phyloP scores from a whole-genome alignment of 768 basidiomycete species.

The Rubroboletus satanas region DNA sequence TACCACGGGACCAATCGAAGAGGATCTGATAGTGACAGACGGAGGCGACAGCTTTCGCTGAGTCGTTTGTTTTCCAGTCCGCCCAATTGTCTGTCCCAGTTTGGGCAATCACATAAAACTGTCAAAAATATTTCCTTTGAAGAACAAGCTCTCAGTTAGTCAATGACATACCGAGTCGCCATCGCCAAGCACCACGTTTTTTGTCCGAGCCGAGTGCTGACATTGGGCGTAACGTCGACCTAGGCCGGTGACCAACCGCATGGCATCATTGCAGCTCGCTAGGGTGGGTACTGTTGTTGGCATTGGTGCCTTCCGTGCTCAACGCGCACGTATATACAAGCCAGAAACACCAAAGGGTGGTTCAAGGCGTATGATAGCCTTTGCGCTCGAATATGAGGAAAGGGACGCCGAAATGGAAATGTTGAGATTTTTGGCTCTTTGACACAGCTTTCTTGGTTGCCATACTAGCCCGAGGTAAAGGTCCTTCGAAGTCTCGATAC shows the following conservation, averaged over 20 bases:
- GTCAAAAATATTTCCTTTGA: constrained; percentile 4
- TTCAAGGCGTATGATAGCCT: neutral
- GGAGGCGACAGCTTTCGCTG: constrained; percentile 13
- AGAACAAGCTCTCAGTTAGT: constrained; percentile 1
- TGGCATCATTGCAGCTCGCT: neutral
- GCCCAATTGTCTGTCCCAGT: constrained; percentile 25
- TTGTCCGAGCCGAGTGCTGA: constrained; percentile 4
- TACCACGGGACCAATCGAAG: constrained; percentile 3
- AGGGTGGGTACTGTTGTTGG: neutral
- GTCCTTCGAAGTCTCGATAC: neutral
- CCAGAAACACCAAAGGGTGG: neutral
- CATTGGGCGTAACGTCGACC: neutral
- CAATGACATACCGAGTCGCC: neutral
- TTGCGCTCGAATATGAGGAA: neutral
- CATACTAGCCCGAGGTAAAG: neutral
- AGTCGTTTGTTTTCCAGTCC: constrained; percentile 18
- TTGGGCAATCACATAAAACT: constrained; percentile 11
- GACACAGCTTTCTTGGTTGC: neutral
- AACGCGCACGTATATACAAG: neutral
- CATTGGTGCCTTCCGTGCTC: neutral
- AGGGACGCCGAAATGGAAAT: no score
- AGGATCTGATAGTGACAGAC: constrained; percentile 1
- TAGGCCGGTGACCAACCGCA: neutral
- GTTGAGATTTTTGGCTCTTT: neutral
- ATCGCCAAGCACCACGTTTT: constrained; percentile 5